Percentiles rank a stretch among this genome's conserved stretches.
phyloP scores from a whole-genome alignment of 176 grass and related monocot genomes.

The Phragmites australis region DNA sequence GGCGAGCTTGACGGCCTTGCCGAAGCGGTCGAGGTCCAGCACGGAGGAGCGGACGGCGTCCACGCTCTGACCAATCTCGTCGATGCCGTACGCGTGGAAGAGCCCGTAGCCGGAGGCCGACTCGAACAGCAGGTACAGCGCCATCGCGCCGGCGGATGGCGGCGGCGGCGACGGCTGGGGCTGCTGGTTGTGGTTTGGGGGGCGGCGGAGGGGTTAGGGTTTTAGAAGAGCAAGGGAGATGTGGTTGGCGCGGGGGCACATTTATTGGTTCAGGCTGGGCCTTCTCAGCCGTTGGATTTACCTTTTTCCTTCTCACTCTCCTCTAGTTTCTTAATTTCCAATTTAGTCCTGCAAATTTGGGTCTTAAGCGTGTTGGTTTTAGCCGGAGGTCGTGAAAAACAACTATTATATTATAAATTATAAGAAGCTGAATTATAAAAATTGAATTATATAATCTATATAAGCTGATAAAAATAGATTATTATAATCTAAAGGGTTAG shows the following conservation, averaged over 20 bases:
- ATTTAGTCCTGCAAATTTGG: neutral
- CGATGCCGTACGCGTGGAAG: constrained; percentile 77
- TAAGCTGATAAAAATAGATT: too few relatives aligned
- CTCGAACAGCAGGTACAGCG: constrained; percentile 79
- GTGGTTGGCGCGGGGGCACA: neutral
- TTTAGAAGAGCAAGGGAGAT: constrained; percentile 6
- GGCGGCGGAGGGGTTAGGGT: constrained; percentile 40
- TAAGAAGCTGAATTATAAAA: too few relatives aligned
- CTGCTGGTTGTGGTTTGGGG: neutral
- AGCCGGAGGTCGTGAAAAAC: too few relatives aligned
- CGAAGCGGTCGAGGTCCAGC: constrained; percentile 72
- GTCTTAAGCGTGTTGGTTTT: too few relatives aligned
- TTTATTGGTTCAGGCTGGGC: constrained; percentile 35
- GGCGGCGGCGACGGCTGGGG: neutral
- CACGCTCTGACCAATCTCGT: constrained; percentile 79
- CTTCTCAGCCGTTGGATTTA: constrained; percentile 12
- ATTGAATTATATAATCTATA: too few relatives aligned
- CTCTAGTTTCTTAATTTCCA: neutral
- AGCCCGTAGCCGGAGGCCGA: constrained; percentile 75
- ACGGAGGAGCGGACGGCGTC: constrained; percentile 76
- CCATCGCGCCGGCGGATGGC: constrained; percentile 49
- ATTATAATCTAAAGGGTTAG: too few relatives aligned
- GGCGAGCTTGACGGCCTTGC: constrained; percentile 83
- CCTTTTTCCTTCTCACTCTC: neutral
- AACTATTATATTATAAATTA: too few relatives aligned